These are phyloP conservation scores for Boletus vermiculosoides DNA, from an alignment of 768 basidiomycete species.

Conservation along the genomic window DNA sequence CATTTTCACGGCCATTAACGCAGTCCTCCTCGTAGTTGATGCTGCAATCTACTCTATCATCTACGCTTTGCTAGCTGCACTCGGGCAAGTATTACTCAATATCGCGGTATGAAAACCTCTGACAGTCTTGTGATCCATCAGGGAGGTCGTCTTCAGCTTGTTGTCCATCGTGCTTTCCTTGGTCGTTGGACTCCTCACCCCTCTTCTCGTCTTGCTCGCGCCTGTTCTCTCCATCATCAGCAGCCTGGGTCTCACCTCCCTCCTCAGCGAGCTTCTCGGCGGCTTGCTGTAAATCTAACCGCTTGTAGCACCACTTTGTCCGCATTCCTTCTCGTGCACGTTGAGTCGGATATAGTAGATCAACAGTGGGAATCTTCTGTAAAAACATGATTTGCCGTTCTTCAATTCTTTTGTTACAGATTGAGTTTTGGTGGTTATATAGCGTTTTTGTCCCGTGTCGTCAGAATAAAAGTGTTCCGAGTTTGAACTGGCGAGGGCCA, in stretches of 20 bases:
- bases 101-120: neutral
- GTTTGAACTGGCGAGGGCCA: neutral
- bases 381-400: neutral
- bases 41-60: neutral
- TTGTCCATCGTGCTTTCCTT: slow-evolving; percentile 1
- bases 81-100: slow-evolving; percentile 1
- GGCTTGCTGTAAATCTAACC: slow-evolving; percentile 4
- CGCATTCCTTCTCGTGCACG: neutral
- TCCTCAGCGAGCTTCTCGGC: slow-evolving; percentile 1
- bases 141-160: slow-evolving; percentile 6
- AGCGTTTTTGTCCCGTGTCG: neutral
- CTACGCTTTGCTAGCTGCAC: neutral
- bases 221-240: slow-evolving; percentile 10
- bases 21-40: slow-evolving; percentile 13
- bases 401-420: neutral
- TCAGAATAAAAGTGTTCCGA: neutral
- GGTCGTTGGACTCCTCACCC: slow-evolving; percentile 4
- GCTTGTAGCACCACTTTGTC: neutral
- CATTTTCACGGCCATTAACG: slow-evolving; percentile 1
- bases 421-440: neutral
- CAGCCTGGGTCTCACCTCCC: slow-evolving; percentile 1
- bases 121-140: neutral
- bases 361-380: neutral
- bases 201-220: slow-evolving; percentile 1
- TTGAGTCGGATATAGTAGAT: neutral